Percentiles rank a stretch among this genome's conserved stretches.
These are phyloP conservation scores for Septoria petroselini DNA, from an alignment of 2,329 filamentous ascomycete genomes.

Conservation along the genomic window DNA sequence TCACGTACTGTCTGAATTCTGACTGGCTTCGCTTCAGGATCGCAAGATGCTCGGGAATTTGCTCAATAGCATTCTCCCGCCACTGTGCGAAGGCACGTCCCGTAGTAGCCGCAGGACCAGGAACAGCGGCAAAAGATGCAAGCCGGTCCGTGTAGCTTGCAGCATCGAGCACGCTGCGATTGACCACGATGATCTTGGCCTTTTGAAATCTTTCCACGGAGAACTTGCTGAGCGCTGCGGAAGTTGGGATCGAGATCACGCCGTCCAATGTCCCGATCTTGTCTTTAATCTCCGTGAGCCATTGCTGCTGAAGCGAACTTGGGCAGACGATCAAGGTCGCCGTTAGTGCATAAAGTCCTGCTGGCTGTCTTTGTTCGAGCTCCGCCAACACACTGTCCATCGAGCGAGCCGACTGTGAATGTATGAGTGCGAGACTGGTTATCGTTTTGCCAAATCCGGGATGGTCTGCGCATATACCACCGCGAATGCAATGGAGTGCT, in stretches of 20 bases:
- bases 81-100: conserved; percentile 53
- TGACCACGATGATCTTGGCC: conserved; percentile 56
- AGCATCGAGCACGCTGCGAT: conserved; percentile 50
- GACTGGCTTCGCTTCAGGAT: conserved; percentile 37
- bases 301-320: conserved; percentile 55
- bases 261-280: conserved; percentile 41
- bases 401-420: conserved; percentile 41
- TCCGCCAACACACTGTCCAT: conserved; percentile 5
- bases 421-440: conserved; percentile 56
- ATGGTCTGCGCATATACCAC: conserved; percentile 62
- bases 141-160: conserved; percentile 51
- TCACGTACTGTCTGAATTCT: conserved; percentile 34
- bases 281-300: conserved; percentile 54
- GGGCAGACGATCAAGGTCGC: conserved; percentile 62
- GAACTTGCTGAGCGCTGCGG: conserved; percentile 41
- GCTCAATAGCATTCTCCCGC: conserved; percentile 47
- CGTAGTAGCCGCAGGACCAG: conserved; percentile 15
- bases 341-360: conserved; percentile 45
- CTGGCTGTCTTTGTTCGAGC: conserved; percentile 15
- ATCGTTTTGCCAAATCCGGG: conserved; percentile 68
- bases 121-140: conserved; percentile 38
- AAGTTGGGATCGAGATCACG: conserved; percentile 46
- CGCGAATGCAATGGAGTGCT: conserved; percentile 45
- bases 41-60: conserved; percentile 45
- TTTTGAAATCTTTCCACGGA: conserved; percentile 47